Conservation (phyloP, 2,329 filamentous ascomycete genomes). For the Trichoderma brevicompactum region DNA sequence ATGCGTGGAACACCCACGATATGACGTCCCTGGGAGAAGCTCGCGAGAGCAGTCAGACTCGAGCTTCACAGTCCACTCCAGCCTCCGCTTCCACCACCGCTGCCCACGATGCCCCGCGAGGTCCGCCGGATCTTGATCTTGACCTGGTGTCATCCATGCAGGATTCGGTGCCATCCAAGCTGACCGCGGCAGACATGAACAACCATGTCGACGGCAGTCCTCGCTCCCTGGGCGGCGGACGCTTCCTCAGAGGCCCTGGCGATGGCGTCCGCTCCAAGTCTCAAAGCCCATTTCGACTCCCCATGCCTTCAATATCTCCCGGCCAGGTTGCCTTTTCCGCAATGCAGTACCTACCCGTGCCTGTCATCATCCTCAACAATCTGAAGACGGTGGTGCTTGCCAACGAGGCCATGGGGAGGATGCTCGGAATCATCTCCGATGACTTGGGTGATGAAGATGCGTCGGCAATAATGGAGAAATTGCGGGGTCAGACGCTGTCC, state of each 20-base stretch:
- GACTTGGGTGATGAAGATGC: slow-evolving; percentile 47
- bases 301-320: slow-evolving; percentile 54
- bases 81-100: slow-evolving; percentile 31
- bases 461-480: slow-evolving; percentile 57
- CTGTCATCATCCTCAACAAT: slow-evolving; percentile 69
- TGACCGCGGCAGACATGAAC: slow-evolving; percentile 14
- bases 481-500: slow-evolving; percentile 68
- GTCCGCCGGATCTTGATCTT: slow-evolving; percentile 30
- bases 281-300: slow-evolving; percentile 46
- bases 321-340: slow-evolving; percentile 67
- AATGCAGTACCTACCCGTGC: slow-evolving; percentile 75
- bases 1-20: slow-evolving; percentile 34
- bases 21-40: slow-evolving; percentile 42
- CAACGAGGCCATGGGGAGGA: slow-evolving; percentile 74
- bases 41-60: slow-evolving; percentile 39
- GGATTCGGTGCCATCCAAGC: slow-evolving; percentile 24
- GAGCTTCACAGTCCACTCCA: slow-evolving; percentile 32
- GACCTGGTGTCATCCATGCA: slow-evolving; percentile 30
- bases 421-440: slow-evolving; percentile 63
- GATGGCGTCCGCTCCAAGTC: slow-evolving; percentile 42
- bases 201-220: slow-evolving; percentile 34
- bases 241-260: slow-evolving; percentile 43
- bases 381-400: slow-evolving; percentile 72
- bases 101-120: slow-evolving; percentile 33
- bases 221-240: slow-evolving; percentile 36